Evolutionary conservation across 257 asterid species (phyloP).

Genomic region (Gentiana macrophylla): DNA sequence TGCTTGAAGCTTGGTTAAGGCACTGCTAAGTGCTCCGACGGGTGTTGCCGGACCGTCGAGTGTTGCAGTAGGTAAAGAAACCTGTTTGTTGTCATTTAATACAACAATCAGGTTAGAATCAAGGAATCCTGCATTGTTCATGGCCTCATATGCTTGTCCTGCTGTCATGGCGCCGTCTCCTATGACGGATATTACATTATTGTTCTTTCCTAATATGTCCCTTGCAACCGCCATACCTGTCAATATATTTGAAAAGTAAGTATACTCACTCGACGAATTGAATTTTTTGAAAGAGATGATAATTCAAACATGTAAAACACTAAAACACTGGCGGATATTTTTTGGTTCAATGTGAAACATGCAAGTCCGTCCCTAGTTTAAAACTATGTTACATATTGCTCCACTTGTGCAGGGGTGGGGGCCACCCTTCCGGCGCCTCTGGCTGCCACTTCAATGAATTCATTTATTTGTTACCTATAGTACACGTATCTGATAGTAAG

Average conservation of each 20-base stretch:
- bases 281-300: too few species aligned
- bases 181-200: slow-evolving; percentile 55
- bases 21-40: slow-evolving; percentile 63
- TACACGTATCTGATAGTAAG: too few species aligned
- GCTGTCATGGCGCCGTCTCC: slow-evolving; percentile 87
- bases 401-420: too few species aligned
- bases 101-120: slow-evolving; percentile 57
- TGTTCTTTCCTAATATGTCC: slow-evolving; percentile 53
- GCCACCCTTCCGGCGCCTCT: too few species aligned
- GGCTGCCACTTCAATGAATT: too few species aligned
- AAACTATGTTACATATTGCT: too few species aligned
- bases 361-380: too few species aligned
- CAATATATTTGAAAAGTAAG: not conserved
- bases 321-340: too few species aligned
- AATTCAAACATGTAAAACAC: too few species aligned
- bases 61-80: slow-evolving; percentile 67
- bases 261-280: too few species aligned
- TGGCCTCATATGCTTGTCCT: slow-evolving; percentile 84
- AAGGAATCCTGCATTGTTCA: slow-evolving; percentile 76
- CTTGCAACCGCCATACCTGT: slow-evolving; percentile 81
- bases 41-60: slow-evolving; percentile 64
- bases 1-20: slow-evolving; percentile 64
- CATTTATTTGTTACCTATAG: too few species aligned
- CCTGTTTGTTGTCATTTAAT: slow-evolving; percentile 64
- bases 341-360: too few species aligned